A percentile compares a stretch with the other conserved stretches of the same genome.
These are phyloP conservation scores for Ogataea trehaloabstinens DNA, from an alignment of 805 yeast species.

Conservation along the genomic window DNA sequence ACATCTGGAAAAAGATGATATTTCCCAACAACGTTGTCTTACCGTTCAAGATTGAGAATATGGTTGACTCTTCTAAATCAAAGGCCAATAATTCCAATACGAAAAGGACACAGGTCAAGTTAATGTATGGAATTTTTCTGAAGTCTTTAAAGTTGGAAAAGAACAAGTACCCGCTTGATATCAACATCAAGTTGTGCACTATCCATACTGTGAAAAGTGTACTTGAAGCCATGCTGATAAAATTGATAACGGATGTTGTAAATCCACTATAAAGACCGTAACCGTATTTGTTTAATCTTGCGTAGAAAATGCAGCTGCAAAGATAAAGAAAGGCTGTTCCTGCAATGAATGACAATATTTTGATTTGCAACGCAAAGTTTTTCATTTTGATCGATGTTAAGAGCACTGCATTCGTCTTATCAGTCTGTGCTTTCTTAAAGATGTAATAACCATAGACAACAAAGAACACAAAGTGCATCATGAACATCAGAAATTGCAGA, in stretches of 20 bases:
- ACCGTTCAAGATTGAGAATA: slow-evolving; percentile 29
- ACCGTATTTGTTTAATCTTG: slow-evolving; percentile 26
- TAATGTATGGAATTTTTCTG: slow-evolving; percentile 17
- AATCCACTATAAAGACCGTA: slow-evolving; percentile 22
- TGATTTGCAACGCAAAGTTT: slow-evolving; percentile 26
- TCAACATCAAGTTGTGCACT: slow-evolving; percentile 29
- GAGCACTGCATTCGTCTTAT: slow-evolving; percentile 20
- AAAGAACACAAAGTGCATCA: slow-evolving; percentile 19
- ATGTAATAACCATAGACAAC: slow-evolving; percentile 15
- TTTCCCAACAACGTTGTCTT: slow-evolving; percentile 19
- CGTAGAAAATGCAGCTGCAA: slow-evolving; percentile 14
- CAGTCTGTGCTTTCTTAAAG: slow-evolving; percentile 11
- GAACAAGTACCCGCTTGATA: slow-evolving; percentile 28
- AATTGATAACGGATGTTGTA: slow-evolving; percentile 19
- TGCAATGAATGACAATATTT: slow-evolving; percentile 21
- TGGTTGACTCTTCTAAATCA: slow-evolving; percentile 28
- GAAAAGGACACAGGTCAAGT: slow-evolving; percentile 19
- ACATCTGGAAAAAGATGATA: slow-evolving; percentile 25
- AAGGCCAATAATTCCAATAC: slow-evolving; percentile 27
- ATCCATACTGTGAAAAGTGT: slow-evolving; percentile 31
- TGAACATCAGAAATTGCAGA: slow-evolving; percentile 19
- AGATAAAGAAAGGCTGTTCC: slow-evolving; percentile 20
- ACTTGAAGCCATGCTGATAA: slow-evolving; percentile 20
- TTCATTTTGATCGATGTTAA: slow-evolving; percentile 16
- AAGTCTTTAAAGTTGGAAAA: slow-evolving; percentile 17